These are phyloP conservation scores for Phytopythium boreale DNA, from an alignment of 352 stramenopile genomes.

Conservation along the genomic window DNA sequence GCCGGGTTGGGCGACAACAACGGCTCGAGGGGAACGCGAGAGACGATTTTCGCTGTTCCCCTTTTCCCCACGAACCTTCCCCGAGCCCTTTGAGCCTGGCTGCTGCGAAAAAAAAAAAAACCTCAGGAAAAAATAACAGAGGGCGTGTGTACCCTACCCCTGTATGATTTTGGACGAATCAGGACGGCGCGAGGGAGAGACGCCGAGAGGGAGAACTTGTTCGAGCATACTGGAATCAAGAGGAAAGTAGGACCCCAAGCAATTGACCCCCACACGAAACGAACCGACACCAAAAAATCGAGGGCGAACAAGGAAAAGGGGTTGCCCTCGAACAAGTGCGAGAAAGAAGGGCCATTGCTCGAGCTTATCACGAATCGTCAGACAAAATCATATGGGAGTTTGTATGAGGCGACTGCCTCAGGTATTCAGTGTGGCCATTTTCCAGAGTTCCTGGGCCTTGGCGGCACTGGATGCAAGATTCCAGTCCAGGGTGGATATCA, in stretches of 20 bases:
- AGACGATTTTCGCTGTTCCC: background rate
- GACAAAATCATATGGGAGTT: background rate
- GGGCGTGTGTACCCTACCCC: background rate
- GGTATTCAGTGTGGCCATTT: background rate
- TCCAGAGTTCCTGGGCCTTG: background rate
- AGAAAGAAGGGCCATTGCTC: background rate
- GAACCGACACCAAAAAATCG: slow-evolving; percentile 5
- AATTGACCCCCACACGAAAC: background rate
- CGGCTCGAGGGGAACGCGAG: background rate
- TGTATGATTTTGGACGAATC: background rate
- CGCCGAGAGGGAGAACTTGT: background rate
- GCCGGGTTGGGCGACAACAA: background rate
- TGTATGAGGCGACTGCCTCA: background rate
- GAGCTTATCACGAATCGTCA: background rate
- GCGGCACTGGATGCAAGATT: background rate
- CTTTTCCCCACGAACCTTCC: background rate
- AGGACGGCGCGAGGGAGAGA: background rate
- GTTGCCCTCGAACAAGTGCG: background rate
- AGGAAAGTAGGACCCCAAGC: background rate
- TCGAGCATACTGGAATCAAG: background rate
- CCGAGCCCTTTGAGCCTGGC: background rate
- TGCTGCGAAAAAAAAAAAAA: background rate
- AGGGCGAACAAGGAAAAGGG: background rate
- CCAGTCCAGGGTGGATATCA: background rate
- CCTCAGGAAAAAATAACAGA: background rate